Percentiles rank a stretch among this genome's conserved stretches.
Conservation (phyloP, 148 eudicot species). For the Cornus suecica region DNA sequence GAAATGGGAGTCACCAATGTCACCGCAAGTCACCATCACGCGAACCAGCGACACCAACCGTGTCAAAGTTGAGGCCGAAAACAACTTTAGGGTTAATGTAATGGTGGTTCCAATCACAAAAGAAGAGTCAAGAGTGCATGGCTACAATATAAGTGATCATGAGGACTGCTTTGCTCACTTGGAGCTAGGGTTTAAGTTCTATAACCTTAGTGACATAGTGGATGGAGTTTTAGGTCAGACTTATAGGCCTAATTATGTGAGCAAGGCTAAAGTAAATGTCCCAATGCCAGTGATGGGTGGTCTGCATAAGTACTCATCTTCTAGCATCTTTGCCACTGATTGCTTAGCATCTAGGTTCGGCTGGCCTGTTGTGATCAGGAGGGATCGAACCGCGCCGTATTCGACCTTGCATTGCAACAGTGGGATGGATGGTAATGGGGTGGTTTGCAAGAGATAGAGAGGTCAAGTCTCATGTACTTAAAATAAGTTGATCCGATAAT, state of each 20-base stretch:
- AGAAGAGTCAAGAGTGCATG: constrained; percentile 13
- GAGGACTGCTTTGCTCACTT: constrained; percentile 19
- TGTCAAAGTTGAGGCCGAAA: constrained; percentile 1
- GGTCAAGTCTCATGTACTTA: neutral
- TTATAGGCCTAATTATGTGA: constrained; percentile 13
- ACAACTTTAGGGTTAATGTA: neutral
- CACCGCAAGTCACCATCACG: constrained; percentile 5
- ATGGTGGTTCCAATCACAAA: constrained; percentile 15
- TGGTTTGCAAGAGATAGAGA: constrained; percentile 17
- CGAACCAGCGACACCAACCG: constrained; percentile 8
- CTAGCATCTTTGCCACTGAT: constrained; percentile 15
- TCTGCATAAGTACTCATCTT: neutral
- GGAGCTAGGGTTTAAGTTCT: constrained; percentile 17
- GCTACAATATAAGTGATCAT: neutral
- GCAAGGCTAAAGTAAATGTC: constrained; percentile 12
- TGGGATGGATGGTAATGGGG: neutral
- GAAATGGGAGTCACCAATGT: neutral
- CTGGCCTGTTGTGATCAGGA: neutral
- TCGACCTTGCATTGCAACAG: neutral
- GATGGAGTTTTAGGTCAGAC: constrained; percentile 19
- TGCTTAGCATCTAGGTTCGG: constrained; percentile 13
- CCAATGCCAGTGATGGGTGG: constrained; percentile 21
- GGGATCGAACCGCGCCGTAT: neutral
- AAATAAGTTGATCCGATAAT: neutral
- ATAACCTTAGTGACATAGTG: constrained; percentile 7